Evolutionary conservation across 768 basidiomycete species (phyloP).

Genomic region (Lentinus tigrinus): DNA sequence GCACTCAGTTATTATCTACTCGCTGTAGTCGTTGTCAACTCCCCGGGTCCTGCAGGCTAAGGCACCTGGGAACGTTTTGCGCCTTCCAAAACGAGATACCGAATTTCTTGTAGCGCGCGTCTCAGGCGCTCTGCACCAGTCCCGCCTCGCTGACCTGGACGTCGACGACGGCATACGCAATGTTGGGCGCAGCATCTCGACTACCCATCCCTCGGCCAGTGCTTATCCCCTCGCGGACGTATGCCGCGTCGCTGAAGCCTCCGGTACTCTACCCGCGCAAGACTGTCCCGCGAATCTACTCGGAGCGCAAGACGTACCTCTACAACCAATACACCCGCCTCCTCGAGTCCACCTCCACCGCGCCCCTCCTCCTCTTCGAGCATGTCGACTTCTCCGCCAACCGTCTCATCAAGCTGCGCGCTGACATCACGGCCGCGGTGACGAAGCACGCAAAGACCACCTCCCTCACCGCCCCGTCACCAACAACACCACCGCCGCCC

Average conservation of each 20-base stretch:
- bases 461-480: slow-evolving; percentile 33
- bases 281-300: slow-evolving; percentile 64
- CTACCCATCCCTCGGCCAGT: slow-evolving; percentile 7
- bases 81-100: background rate
- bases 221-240: slow-evolving; percentile 9
- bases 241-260: slow-evolving; percentile 13
- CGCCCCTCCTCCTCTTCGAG: slow-evolving; percentile 75
- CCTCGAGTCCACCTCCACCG: slow-evolving; percentile 51
- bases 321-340: slow-evolving; percentile 79
- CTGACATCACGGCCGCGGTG: slow-evolving; percentile 61
- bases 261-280: slow-evolving; percentile 54
- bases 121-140: too few species aligned
- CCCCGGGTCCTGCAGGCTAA: too few species aligned
- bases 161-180: background rate
- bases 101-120: slow-evolving; percentile 11
- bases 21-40: too few species aligned
- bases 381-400: slow-evolving; percentile 74
- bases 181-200: slow-evolving; percentile 18
- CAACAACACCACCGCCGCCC: slow-evolving; percentile 24
- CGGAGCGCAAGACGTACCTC: slow-evolving; percentile 76
- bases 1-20: background rate
- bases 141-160: background rate
- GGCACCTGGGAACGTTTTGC: background rate
- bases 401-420: slow-evolving; percentile 65
- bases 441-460: slow-evolving; percentile 33